Base-by-base conservation (phyloP, 2,329 filamentous ascomycete species). In the Zopfia rhizophila region DNA sequence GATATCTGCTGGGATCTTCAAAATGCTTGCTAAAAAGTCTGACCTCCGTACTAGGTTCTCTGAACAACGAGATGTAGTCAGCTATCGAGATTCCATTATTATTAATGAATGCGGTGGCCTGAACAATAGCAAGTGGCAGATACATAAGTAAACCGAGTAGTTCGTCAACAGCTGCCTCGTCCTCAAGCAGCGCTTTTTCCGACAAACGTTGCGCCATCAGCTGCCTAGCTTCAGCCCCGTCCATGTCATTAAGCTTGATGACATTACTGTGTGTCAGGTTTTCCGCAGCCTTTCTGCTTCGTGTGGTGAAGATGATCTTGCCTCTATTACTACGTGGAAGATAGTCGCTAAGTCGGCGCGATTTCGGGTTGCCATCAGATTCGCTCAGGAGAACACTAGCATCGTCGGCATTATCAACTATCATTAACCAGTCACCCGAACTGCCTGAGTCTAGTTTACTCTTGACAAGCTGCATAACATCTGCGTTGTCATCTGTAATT, bases 321-420 rank as follows among this genome's bases (percentile, higher is more conserved):
- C 24, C 24, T n/a, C n/a, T 27, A n/a, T n/a, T 8, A n/a, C 24
- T 27, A n/a, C n/a, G 24, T 27, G 24, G 24, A 27, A 27, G 24
- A 27, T 8, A 27, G 24, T 27, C 24, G 24, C 8, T 27, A 8
- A 27, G 24, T 8, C 24, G n/a, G n/a, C 24, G 37, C n/a, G n/a
- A n/a, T n/a, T n/a, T n/a, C n/a, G n/a, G n/a, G n/a, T n/a, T n/a
- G n/a, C n/a, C n/a, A 21, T 49, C 22, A n/a, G 16, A 19, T 13
- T 16, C 21, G 27, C 38, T 33, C n/a, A n/a, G 12, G 69, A 24
- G 4, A 63, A 45, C 7, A 2, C 65, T 47, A 2, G 42, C 41
- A 23, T 76, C 68, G 31, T 78, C 75, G 0, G 70, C 72, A 44
- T 78, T 79, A 35, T 76, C 71, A 4, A 78, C 50, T 2, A 78